phyloP scores from a whole-genome alignment of 495 filamentous ascomycete species.

The Tuber borchii region DNA sequence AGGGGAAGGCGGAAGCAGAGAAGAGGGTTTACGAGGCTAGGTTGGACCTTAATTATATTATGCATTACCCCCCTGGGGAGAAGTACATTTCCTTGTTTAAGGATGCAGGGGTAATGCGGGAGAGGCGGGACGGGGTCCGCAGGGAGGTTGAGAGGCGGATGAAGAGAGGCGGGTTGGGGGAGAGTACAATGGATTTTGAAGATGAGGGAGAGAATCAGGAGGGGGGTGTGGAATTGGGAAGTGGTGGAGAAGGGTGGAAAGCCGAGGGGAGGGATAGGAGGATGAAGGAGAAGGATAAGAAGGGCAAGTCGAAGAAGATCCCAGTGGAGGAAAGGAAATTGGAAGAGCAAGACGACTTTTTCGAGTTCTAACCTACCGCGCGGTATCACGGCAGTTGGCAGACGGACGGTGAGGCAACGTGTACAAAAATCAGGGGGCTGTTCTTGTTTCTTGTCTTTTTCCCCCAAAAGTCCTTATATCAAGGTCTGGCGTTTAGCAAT shows the following conservation, averaged over 20 bases:
- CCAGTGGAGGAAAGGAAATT: slow-evolving; percentile 24
- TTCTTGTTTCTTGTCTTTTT: not conserved
- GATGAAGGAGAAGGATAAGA: slow-evolving; percentile 10
- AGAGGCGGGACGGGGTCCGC: slow-evolving; percentile 52
- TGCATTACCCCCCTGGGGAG: slow-evolving; percentile 71
- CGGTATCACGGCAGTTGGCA: not conserved
- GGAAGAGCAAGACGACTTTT: slow-evolving; percentile 35
- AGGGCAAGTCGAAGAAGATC: slow-evolving; percentile 21
- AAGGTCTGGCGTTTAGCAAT: not conserved
- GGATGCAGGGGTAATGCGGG: slow-evolving; percentile 36
- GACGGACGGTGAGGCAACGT: not conserved
- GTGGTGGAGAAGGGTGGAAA: slow-evolving; percentile 6
- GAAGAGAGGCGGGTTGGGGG: slow-evolving; percentile 52
- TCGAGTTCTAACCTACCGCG: slow-evolving; percentile 27
- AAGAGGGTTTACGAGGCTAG: slow-evolving; percentile 60
- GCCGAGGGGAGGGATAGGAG: slow-evolving; percentile 16
- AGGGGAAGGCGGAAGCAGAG: slow-evolving; percentile 48
- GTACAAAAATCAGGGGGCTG: not conserved
- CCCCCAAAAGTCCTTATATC: not conserved
- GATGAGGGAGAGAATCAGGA: slow-evolving; percentile 31
- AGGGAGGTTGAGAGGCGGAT: slow-evolving; percentile 54
- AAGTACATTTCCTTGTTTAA: slow-evolving; percentile 74
- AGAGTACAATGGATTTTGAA: slow-evolving; percentile 47
- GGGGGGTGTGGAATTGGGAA: slow-evolving; percentile 7
- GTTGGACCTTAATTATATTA: slow-evolving; percentile 79